These are phyloP conservation scores for Aspergillus avenaceus DNA, from an alignment of 495 filamentous ascomycete genomes.

Conservation along the genomic window DNA sequence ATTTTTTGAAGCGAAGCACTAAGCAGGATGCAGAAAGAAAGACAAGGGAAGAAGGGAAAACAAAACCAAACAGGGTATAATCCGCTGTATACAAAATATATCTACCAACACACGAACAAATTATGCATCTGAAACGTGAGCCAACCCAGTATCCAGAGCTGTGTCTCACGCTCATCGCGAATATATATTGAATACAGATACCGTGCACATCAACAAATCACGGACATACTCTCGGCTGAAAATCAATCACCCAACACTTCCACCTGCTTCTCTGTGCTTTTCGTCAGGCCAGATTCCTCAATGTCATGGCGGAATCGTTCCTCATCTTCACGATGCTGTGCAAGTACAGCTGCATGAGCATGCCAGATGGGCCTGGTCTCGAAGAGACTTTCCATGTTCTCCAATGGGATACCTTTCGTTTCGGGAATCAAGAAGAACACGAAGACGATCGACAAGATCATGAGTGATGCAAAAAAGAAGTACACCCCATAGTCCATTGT, in stretches of 20 bases:
- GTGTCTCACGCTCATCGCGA: background rate
- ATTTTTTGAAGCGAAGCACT: background rate
- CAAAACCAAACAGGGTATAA: background rate
- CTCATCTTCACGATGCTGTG: conserved; percentile 44
- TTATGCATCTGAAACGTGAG: background rate
- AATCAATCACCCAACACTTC: conserved; percentile 8
- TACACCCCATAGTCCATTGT: conserved; percentile 69
- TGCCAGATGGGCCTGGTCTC: conserved; percentile 49
- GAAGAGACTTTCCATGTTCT: conserved; percentile 56
- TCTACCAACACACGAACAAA: background rate
- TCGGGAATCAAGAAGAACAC: conserved; percentile 66
- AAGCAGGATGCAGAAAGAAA: background rate
- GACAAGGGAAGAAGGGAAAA: background rate
- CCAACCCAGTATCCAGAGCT: background rate
- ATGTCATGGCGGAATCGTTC: conserved; percentile 50
- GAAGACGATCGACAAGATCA: conserved; percentile 63
- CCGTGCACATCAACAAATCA: background rate
- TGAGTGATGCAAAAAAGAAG: conserved; percentile 73
- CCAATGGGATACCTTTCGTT: conserved; percentile 55
- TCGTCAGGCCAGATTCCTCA: conserved; percentile 31
- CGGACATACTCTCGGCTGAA: background rate
- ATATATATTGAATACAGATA: background rate
- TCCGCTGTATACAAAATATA: background rate
- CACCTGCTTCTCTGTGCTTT: conserved; percentile 16
- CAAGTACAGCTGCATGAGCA: conserved; percentile 50